Evolutionary conservation across 176 grass and related monocot genomes (phyloP).

Genomic region (Guadua angustifolia): DNA sequence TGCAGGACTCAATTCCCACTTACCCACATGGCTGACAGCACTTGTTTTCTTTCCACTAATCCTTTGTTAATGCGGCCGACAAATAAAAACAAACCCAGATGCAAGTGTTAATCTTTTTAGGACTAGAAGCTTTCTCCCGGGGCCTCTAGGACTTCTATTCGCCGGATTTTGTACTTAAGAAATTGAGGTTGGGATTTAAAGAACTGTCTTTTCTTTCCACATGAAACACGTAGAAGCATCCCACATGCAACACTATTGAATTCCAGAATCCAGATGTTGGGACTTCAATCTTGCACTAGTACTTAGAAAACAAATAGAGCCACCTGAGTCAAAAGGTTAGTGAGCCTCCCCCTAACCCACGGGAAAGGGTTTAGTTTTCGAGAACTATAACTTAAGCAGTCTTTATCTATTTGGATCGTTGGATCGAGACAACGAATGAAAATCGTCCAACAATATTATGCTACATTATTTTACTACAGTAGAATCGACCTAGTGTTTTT

Average conservation of each 20-base stretch:
- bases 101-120: neutral
- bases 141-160: neutral
- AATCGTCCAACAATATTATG: no score
- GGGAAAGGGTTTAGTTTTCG: no score
- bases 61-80: neutral
- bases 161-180: neutral
- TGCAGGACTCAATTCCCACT: neutral
- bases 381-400: no score
- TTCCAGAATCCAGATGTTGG: neutral
- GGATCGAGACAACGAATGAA: no score
- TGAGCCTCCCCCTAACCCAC: neutral
- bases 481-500: no score
- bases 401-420: no score
- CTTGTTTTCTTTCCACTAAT: neutral
- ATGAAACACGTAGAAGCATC: neutral
- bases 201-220: neutral
- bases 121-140: neutral
- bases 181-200: neutral
- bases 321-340: neutral
- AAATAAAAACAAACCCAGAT: slow-evolving; percentile 15
- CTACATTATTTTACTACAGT: no score
- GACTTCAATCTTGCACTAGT: neutral
- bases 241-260: neutral
- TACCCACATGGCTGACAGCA: slow-evolving; percentile 19
- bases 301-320: neutral